These are phyloP conservation scores for Solanum lignicaule DNA, from an alignment of 257 asterid genomes.

Conservation along the genomic window DNA sequence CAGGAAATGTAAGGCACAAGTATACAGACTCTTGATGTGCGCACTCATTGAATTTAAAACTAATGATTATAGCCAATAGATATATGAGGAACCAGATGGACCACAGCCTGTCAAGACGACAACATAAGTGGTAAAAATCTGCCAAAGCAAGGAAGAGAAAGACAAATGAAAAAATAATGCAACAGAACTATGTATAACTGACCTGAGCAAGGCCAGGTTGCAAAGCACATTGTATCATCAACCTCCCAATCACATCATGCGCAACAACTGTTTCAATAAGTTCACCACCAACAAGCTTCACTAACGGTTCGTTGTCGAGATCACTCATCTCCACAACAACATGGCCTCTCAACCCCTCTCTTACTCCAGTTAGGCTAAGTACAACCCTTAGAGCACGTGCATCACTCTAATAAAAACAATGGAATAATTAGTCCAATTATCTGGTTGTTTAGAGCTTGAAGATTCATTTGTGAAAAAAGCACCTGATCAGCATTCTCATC, in stretches of 20 bases:
- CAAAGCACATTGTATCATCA: conserved; percentile 98
- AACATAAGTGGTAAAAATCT: not conserved
- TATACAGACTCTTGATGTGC: not conserved
- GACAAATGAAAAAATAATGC: not conserved
- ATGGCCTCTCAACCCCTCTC: conserved; percentile 88
- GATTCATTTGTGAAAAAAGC: not conserved
- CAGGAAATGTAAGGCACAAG: not conserved
- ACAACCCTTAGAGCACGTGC: conserved; percentile 98
- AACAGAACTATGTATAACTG: conserved; percentile 10
- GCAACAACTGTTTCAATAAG: conserved; percentile 96
- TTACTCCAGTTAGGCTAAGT: conserved; percentile 90
- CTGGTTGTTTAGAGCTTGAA: not conserved
- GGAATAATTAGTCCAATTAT: not conserved
- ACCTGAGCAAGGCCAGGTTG: conserved; percentile 99
- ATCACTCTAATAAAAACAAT: conserved; percentile 55
- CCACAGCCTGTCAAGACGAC: not conserved
- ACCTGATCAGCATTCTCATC: conserved; percentile 99
- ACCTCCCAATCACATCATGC: conserved; percentile 93
- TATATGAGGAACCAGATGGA: not conserved
- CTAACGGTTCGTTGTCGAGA: conserved; percentile 97
- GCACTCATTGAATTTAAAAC: not conserved
- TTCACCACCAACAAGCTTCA: conserved; percentile 97
- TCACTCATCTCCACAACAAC: conserved; percentile 98
- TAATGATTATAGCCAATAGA: not conserved
- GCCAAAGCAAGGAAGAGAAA: not conserved